Percentiles rank a stretch among this genome's conserved stretches.
phyloP scores from a whole-genome alignment of 2,329 filamentous ascomycete genomes.

The Microcyclospora tardicrescens region DNA sequence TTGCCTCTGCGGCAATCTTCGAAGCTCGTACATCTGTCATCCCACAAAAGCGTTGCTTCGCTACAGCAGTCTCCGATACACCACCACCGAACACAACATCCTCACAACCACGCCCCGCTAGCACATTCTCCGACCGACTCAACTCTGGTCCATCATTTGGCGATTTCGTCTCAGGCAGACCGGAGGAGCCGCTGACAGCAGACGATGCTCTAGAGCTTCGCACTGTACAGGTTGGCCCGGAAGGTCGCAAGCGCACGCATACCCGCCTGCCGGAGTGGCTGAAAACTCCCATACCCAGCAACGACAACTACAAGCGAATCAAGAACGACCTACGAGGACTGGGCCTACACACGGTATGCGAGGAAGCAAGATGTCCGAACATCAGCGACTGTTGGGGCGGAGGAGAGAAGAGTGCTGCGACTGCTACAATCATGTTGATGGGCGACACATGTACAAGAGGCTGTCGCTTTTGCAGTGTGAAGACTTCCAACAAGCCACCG shows the following conservation, averaged over 20 bases:
- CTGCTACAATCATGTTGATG: conserved; percentile 98
- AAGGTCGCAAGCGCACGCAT: conserved; percentile 51
- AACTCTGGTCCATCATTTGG: conserved; percentile 52
- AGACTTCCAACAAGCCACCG: conserved; percentile 63
- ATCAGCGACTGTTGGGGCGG: conserved; percentile 98
- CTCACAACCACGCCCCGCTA: conserved; percentile 30
- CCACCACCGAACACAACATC: conserved; percentile 21
- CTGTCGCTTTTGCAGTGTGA: conserved; percentile 94
- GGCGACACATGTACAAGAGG: conserved; percentile 95
- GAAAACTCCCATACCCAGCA: conserved; percentile 83
- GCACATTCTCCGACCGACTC: conserved; percentile 48
- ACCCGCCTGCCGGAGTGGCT: conserved; percentile 82
- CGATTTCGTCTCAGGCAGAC: conserved; percentile 41
- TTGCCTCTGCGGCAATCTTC: conserved; percentile 8
- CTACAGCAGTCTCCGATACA: conserved; percentile 30
- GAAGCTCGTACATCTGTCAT: conserved; percentile 13
- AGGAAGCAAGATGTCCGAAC: conserved; percentile 94
- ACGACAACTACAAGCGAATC: conserved; percentile 84
- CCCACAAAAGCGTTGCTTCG: conserved; percentile 27
- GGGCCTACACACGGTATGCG: conserved; percentile 88
- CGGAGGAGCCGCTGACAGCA: conserved; percentile 26
- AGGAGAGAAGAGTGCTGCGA: conserved; percentile 73
- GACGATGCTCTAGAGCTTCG: conserved; percentile 48
- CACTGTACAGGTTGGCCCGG: conserved; percentile 48
- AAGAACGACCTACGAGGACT: conserved; percentile 85